phyloP scores from a whole-genome alignment of 345 rosid genomes.

The Kandelia obovata region DNA sequence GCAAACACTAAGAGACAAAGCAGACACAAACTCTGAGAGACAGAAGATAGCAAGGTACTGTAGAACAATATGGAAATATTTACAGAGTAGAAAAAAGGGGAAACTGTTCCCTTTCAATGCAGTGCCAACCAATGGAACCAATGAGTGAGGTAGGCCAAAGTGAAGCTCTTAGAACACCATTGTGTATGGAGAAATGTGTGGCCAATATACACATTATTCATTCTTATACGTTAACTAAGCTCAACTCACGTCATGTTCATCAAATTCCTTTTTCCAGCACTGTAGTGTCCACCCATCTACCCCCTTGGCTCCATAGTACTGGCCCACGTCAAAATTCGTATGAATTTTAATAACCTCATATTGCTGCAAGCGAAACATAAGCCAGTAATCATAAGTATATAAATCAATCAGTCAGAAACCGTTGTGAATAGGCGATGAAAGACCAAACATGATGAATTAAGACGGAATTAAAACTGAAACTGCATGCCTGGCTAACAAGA shows the following conservation, averaged over 20 bases:
- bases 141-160: neutral
- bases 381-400: too few relatives aligned
- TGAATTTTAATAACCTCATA: constrained; percentile 44
- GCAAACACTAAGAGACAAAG: too few relatives aligned
- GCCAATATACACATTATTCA: neutral
- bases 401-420: neutral
- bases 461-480: neutral
- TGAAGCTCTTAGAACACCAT: neutral
- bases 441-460: neutral
- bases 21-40: too few relatives aligned
- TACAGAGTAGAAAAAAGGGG: neutral
- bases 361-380: constrained; percentile 51
- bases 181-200: neutral
- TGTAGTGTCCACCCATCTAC: constrained; percentile 58
- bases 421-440: neutral
- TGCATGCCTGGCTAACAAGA: constrained; percentile 69
- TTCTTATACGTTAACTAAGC: neutral
- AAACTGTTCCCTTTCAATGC: neutral
- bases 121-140: neutral
- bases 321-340: constrained; percentile 50
- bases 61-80: too few relatives aligned
- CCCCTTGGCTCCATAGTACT: constrained; percentile 75
- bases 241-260: constrained; percentile 55
- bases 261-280: constrained; percentile 68
- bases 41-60: too few relatives aligned